Base-by-base conservation (phyloP, 2,329 filamentous ascomycete species). In the Monascus ruber region DNA sequence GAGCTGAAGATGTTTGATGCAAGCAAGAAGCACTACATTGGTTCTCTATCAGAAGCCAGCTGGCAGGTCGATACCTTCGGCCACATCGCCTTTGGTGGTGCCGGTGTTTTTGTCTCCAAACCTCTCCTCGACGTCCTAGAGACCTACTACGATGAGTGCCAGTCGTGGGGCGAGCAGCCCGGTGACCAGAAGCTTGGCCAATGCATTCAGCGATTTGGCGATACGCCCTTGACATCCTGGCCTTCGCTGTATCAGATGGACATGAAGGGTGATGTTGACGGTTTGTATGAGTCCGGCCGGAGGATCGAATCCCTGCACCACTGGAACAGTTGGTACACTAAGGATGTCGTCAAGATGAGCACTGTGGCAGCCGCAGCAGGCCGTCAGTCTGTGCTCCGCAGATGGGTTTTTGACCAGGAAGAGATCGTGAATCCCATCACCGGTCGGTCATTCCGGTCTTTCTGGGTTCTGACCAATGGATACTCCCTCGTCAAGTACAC, bases 281-380 rank as follows among this genome's bases (percentile, higher is more conserved):
- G 64, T 45, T 50, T 67, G 9, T 66, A 63, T 42, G 64, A 67
- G 43, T 66, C 63, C 10, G 64, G 64, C 26, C 55, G 60, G 32
- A 59, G 54, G 49, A 64, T 67, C n/a, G 58, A 65, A 40, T 59
- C 60, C 33, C 52, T 66, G 38, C 64, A 67, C 49, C 64, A 67
- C 48, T 66, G 63, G 63, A 61, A 58, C 47, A 63, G 58, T 32
- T 67, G 64, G 64, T 65, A 64, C 46, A 56, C 49, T 39, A 64
- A 64, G 54, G 63, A 66, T 40, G 63, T 67, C 3, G 60, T 65
- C 28, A 64, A 64, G 50, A 66, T 67, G 63, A 60, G 55, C 41
- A 55, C 63, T 17, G 62, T 66, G 9, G 42, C 61, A 17, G 60
- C 61, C 24, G 60, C 56, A 26, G 62, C 62, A 1, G 64, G 64